Base-by-base conservation (phyloP, 2,329 filamentous ascomycete genomes). In the Stagonosporopsis chrysanthemi region DNA sequence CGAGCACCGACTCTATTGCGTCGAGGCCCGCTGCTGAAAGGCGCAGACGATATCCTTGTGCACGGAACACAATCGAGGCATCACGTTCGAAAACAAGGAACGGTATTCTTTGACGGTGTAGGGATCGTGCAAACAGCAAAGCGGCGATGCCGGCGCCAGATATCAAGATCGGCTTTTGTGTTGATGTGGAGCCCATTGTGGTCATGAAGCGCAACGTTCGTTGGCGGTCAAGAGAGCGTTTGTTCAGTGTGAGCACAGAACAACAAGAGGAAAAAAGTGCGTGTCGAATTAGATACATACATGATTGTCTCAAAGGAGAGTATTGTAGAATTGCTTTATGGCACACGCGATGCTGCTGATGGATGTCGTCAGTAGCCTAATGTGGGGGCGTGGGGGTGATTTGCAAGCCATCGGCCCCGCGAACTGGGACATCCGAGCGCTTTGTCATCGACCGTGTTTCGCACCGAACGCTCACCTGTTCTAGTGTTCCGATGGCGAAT, bases 1-100 rank as follows among this genome's bases (percentile, higher is more conserved):
- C 76, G 2, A 89, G 81, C 0, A 84, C 85, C 0, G 81, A 78
- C 62, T 89, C 85, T 51, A 89, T 85, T 22, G 86, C 84, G 64
- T 86, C 82, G 1, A 88, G 76, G 0, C 85, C 85, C 62, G 86
- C 79, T 0, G 71, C 49, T 0, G 84, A 87, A 2, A 88, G 78
- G 12, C 86, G 83, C 6, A 88, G 76, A 2, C 86, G 76, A 72
- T 89, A 88, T 0, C 86, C 86, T 67, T 89, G 86, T 0, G 82
- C 85, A 41, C 86, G 85, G 63, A 85, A 86, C 1, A 78, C 69
- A n/a, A 81, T 72, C 2, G 75, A 79, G n/a, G 73, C 72, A 60
- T 83, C 81, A 15, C 79, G 75, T 53, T 76, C 74, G 59, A 69
- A 76, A 48, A 76, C 61, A 38, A 69, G 59, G 50, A 72, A 76